Base-by-base conservation (phyloP, 2,329 filamentous ascomycete genomes). In the Stylonectria norvegica region DNA sequence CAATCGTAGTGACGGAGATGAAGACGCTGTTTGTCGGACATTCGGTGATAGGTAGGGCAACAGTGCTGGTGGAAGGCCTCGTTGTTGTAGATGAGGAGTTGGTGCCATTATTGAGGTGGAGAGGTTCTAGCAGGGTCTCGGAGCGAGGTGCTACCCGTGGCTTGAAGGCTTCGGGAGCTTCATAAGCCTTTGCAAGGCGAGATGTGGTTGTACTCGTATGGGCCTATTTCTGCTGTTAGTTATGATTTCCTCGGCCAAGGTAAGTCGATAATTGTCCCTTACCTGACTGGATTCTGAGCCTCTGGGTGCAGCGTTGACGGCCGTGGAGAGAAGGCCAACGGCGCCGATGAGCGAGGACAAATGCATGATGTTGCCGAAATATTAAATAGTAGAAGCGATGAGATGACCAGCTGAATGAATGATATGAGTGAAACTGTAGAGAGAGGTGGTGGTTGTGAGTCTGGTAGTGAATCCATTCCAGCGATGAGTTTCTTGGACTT, bases 1-100 rank as follows among this genome's bases (percentile, higher is more conserved):
- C 63, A 6, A 65, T 37, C 4, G 60, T 66, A 20, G 49, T 56
- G 3, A 58, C 64, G 10, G 57, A 58, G 35, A 60, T 44, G 10
- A 60, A 40, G 4, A 61, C 38, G 7, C 49, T 55, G 5, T 38
- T 38, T 2, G 49, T 49, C 17, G 56, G 52, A 14, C 59, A 62
- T 10, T 50, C 50, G 7, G 43, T 35, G 9, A 19, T 46, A 19
- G 9, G 40, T 29, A 30, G 44, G 23, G 38, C 47, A 33, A 44
- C 37, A 22, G 44, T 38, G 28, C 32, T 44, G 25, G 19, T 27
- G 2, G 48, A 18, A 12, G 12, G 14, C 15, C 8, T 19, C 12
- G 6, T 10, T 32, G 23, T 40, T 14, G 35, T 36, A 9, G 38
- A 20, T 9, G 48, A 37, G 25, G 45, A 52, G 14, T 49, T 27